Base-by-base conservation (phyloP, 768 basidiomycete genomes). In the Amanita pseudoporphyria region DNA sequence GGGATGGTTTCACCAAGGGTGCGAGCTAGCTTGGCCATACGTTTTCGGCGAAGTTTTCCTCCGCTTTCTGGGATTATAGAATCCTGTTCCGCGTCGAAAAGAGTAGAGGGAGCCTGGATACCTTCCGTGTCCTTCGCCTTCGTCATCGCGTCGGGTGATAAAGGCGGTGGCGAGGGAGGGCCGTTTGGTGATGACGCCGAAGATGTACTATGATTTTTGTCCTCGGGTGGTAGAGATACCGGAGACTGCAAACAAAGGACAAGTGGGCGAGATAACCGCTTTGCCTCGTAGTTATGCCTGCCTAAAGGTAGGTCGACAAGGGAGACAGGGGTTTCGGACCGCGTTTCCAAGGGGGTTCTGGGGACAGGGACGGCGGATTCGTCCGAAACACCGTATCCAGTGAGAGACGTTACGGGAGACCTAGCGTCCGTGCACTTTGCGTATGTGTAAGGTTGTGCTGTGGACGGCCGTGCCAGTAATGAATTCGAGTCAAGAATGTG, bases 1-100 rank as follows among this genome's bases (percentile, higher is more conserved):
- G 77, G 77, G 12, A 79, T 62, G 46, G 67, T 68, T 59, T 77
- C 77, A 31, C 77, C 77, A 5, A 79, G 67, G 28, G 74, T 74
- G 13, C 75, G 71, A 1, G 64, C 59, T 24, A 79, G 71, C 61
- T 77, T 77, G 12, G 71, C 74, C 62, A 79, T 68, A 37, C 70
- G 60, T 33, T 54, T 61, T 14, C 58, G 68, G 43, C 65, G 70
- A 6, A 37, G 19, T n/a, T 28, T 26, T 14, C 26, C 45, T 12
- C 7, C 22, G 19, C 26, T 24, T 9, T 14, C n/a, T 18, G 13
- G 21, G 21, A 13, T 21, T 9, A 37, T 22, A 16, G 36, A 35
- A 12, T 18, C 24, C 9, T 16, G 14, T 5, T 24, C 22, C 31
- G 26, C 5, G 35, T 12, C 28, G 24, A 18, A 12, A 28, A 24